These are phyloP conservation scores for Cyberlindnera veronae DNA, from an alignment of 805 yeast genomes.

Conservation along the genomic window DNA sequence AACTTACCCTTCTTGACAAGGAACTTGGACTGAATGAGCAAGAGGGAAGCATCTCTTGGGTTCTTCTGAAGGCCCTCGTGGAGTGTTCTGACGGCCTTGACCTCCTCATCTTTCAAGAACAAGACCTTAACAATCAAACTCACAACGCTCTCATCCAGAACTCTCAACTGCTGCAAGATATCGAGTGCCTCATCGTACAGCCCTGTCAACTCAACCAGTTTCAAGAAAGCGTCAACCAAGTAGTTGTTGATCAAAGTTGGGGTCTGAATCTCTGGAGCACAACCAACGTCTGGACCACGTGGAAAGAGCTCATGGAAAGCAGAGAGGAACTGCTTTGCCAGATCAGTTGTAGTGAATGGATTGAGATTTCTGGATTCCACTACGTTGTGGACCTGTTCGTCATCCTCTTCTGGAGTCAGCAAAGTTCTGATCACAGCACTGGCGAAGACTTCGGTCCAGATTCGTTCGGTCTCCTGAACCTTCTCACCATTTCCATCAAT, in stretches of 20 bases:
- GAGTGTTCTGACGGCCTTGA: conserved; percentile 51
- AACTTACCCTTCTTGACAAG: conserved; percentile 48
- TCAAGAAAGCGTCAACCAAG: conserved; percentile 71
- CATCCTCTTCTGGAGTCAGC: conserved; percentile 67
- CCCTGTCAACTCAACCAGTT: conserved; percentile 62
- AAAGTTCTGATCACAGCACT: conserved; percentile 74
- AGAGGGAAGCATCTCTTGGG: conserved; percentile 53
- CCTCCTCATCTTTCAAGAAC: conserved; percentile 54
- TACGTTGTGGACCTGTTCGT: conserved; percentile 62
- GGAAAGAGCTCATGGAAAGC: conserved; percentile 66
- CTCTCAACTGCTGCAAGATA: conserved; percentile 49
- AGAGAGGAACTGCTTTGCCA: conserved; percentile 51
- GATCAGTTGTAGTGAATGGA: conserved; percentile 55
- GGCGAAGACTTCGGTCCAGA: conserved; percentile 53
- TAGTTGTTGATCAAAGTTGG: conserved; percentile 64
- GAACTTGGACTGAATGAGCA: conserved; percentile 56
- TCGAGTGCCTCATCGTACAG: conserved; percentile 57
- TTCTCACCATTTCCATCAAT: conserved; percentile 45
- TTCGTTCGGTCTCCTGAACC: conserved; percentile 44
- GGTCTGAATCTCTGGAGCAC: conserved; percentile 62
- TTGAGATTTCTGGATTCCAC: conserved; percentile 83
- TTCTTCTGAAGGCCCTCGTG: conserved; percentile 45
- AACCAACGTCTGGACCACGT: conserved; percentile 66
- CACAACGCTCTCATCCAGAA: conserved; percentile 52
- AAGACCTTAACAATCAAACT: conserved; percentile 52